phyloP scores from a whole-genome alignment of 192 early-diverging fungal genomes.

The Coemansia sp. region DNA sequence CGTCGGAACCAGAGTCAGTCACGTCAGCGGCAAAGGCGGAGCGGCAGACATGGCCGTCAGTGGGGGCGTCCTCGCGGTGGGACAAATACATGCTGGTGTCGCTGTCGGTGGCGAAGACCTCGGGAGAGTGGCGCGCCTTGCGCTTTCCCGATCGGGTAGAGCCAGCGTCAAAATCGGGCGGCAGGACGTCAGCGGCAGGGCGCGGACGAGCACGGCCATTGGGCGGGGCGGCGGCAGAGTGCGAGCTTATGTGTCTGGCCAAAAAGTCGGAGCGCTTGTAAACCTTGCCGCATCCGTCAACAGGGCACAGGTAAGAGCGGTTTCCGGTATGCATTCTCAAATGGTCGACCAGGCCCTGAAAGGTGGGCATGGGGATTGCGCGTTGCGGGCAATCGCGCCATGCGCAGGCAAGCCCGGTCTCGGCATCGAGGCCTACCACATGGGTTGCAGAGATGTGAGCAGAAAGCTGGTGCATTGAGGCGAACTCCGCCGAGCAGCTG shows the following conservation, averaged over 20 bases:
- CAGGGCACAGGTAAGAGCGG: constrained; percentile 62
- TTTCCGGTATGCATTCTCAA: constrained; percentile 66
- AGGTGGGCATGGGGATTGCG: constrained; percentile 56
- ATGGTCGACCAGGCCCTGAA: constrained; percentile 62
- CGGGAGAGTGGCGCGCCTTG: background rate
- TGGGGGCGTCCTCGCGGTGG: no score
- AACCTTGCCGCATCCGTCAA: constrained; percentile 62
- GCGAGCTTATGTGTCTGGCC: constrained; percentile 57
- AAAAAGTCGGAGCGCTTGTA: constrained; percentile 70
- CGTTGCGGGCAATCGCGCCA: constrained; percentile 30
- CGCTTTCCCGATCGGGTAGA: no score
- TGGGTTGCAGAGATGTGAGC: constrained; percentile 32
- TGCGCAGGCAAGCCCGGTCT: constrained; percentile 13
- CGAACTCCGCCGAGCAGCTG: constrained; percentile 49
- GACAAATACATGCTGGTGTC: background rate
- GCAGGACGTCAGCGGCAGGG: background rate
- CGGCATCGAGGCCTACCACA: constrained; percentile 13
- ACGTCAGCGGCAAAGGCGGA: background rate
- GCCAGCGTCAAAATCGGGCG: background rate
- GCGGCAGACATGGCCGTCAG: no score
- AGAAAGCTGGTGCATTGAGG: constrained; percentile 22
- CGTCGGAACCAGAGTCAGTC: constrained; percentile 14
- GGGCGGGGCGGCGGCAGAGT: constrained; percentile 27
- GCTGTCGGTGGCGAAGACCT: constrained; percentile 6
- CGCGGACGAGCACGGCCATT: background rate